A percentile compares a stretch with the other conserved stretches of the same genome.
Evolutionary conservation across 805 yeast genomes (phyloP).

Genomic region (Nakazawaea molendinolei): DNA sequence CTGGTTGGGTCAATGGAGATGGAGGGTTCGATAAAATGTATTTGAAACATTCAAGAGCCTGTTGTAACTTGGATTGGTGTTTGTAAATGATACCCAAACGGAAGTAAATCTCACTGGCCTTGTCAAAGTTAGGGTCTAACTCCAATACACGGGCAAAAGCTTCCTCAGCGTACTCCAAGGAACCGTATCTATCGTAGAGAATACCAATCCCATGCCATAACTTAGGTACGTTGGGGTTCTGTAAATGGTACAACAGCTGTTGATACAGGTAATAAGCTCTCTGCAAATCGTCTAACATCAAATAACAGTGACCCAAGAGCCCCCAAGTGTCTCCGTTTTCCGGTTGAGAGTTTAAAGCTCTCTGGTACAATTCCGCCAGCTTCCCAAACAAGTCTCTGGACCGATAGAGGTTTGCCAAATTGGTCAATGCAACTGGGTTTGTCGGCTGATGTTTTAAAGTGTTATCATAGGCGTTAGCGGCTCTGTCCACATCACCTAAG

Average conservation of each 20-base stretch:
- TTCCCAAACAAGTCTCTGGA: slow-evolving; percentile 85
- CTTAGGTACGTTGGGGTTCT: slow-evolving; percentile 92
- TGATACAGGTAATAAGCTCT: slow-evolving; percentile 96
- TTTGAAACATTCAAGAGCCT: slow-evolving; percentile 90
- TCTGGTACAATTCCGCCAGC: slow-evolving; percentile 91
- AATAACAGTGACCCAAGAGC: slow-evolving; percentile 88
- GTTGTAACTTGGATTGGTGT: slow-evolving; percentile 81
- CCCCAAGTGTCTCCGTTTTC: slow-evolving; percentile 98
- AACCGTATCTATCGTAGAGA: slow-evolving; percentile 91
- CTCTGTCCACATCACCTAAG: slow-evolving; percentile 82
- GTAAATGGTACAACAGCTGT: slow-evolving; percentile 85
- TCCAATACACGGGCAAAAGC: slow-evolving; percentile 95
- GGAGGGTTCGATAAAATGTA: slow-evolving; percentile 91
- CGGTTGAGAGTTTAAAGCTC: slow-evolving; percentile 73
- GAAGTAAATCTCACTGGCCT: slow-evolving; percentile 94
- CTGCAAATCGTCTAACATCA: slow-evolving; percentile 94
- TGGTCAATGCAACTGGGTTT: slow-evolving; percentile 77
- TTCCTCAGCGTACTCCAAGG: slow-evolving; percentile 95
- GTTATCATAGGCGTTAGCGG: slow-evolving; percentile 81
- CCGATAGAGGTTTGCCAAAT: slow-evolving; percentile 83
- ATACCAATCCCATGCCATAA: slow-evolving; percentile 99
- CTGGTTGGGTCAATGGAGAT: slow-evolving; percentile 91
- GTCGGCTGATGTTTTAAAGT: slow-evolving; percentile 83
- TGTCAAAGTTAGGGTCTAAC: slow-evolving; percentile 92
- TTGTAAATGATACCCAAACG: slow-evolving; percentile 94